These are phyloP conservation scores for Cystobasidium slooffiae DNA, from an alignment of 1,284 basidiomycete genomes.

Conservation along the genomic window DNA sequence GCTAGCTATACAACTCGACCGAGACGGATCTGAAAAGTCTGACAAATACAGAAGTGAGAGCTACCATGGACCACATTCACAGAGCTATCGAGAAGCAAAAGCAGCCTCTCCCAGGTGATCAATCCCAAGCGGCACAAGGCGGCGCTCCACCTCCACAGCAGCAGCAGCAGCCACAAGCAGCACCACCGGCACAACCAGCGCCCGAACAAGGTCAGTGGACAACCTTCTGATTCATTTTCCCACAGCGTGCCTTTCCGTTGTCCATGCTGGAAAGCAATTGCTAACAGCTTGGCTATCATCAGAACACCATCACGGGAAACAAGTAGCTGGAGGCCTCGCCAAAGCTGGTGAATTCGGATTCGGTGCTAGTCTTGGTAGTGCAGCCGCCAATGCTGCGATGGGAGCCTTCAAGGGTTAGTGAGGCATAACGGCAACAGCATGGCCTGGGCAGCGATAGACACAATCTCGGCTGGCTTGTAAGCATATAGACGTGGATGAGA, in stretches of 20 bases:
- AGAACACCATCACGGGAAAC: slow-evolving; percentile 1
- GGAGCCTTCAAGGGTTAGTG: slow-evolving; percentile 7
- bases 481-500: too few species aligned
- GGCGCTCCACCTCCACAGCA: not conserved
- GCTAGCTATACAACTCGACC: too few species aligned
- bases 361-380: not conserved
- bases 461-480: too few species aligned
- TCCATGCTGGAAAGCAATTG: not conserved
- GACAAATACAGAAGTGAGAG: not conserved
- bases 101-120: not conserved
- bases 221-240: too few species aligned
- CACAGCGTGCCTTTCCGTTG: too few species aligned
- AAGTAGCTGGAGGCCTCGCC: slow-evolving; percentile 1
- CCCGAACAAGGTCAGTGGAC: not conserved
- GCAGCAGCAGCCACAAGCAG: not conserved
- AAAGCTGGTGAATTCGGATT: slow-evolving; percentile 7
- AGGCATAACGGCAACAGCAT: not conserved
- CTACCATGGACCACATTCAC: not conserved
- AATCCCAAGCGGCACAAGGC: not conserved
- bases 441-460: too few species aligned
- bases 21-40: too few species aligned
- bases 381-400: not conserved
- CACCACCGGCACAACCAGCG: slow-evolving; percentile 2
- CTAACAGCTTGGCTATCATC: not conserved
- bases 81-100: slow-evolving; percentile 5